These are phyloP conservation scores for Zygosaccharomyces pseudobailii DNA, from an alignment of 1,139 yeast genomes.

Conservation along the genomic window DNA sequence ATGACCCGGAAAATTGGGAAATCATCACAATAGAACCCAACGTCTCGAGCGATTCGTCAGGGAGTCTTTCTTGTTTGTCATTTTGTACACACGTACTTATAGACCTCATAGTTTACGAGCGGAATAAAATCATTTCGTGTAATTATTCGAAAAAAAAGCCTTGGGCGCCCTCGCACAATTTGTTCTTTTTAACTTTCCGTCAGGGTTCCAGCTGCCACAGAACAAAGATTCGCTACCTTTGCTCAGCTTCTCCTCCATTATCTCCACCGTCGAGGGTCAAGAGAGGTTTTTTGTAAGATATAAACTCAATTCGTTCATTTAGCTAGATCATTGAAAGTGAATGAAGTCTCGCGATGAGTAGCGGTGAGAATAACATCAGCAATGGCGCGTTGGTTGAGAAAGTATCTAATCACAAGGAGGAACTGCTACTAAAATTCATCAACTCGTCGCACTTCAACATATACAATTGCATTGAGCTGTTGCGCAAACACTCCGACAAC, in stretches of 20 bases:
- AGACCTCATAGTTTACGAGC: not conserved
- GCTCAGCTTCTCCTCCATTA: not conserved
- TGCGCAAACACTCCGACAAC: slow-evolving; percentile 57
- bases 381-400: slow-evolving; percentile 7
- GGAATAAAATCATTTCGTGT: not conserved
- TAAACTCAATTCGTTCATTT: not conserved
- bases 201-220: not conserved
- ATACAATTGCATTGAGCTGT: slow-evolving; percentile 61
- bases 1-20: not conserved
- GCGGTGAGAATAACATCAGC: slow-evolving; percentile 4
- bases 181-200: not conserved
- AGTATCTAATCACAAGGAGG: slow-evolving; percentile 28
- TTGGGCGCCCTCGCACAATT: not conserved
- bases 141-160: not conserved
- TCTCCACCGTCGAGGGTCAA: not conserved
- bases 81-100: not conserved
- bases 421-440: slow-evolving; percentile 45
- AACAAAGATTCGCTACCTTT: not conserved
- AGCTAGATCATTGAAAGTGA: not conserved
- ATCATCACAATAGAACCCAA: not conserved
- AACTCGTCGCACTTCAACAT: slow-evolving; percentile 58
- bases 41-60: not conserved
- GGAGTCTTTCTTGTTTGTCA: not conserved
- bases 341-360: slow-evolving; percentile 5
- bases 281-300: not conserved